Base-by-base conservation (phyloP, 495 filamentous ascomycete genomes). In the Clohesyomyces aquaticus region DNA sequence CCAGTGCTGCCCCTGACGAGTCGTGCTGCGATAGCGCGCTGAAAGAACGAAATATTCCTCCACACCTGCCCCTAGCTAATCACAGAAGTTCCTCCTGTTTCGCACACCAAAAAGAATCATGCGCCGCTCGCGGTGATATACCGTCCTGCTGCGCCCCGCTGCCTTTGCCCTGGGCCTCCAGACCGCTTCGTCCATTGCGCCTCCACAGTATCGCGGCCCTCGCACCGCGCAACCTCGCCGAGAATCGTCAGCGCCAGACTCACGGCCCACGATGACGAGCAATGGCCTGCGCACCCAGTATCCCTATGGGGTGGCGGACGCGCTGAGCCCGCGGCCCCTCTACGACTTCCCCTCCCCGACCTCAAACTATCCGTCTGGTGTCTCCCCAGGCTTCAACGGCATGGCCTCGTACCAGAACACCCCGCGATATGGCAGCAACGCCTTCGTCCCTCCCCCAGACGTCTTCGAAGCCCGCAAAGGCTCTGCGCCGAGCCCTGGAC, bases 291-390 rank as follows among this genome's bases (percentile, higher is more conserved):
- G 68, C 27, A 67, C 55, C 9, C 49, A 61, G 54, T 65, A 71
- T 45, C 50, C 59, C 16, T 59, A 61, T 25, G 19, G 2, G n/a
- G n/a, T n/a, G 27, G 63, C 54, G 32, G 59, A 65, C 21, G 58
- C 42, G 28, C 48, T 66, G 27, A 63, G 62, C 38, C 53, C 63
- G 14, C 68, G 63, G 21, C 64, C 63, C 50, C 58, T 61, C 45
- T 71, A 67, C 60, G 64, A 64, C 52, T 71, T 64, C 29, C 64
- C 68, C 27, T 67, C 68, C 27, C 64, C 68, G 26, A 63, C 55
- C 43, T 71, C 68, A n/a, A 67, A 67, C 53, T 71, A 71, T 46
- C 67, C 67, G 22, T 66, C 67, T 2, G 62, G 61, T 54, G 59
- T 62, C 9, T 64, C 64, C 35, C 68, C 68, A 4, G 57, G 55